Evolutionary conservation across 2,329 filamentous ascomycete species (phyloP), one percentile per base, ranked within the genome.

Genomic region (Epichloe sp.): DNA sequence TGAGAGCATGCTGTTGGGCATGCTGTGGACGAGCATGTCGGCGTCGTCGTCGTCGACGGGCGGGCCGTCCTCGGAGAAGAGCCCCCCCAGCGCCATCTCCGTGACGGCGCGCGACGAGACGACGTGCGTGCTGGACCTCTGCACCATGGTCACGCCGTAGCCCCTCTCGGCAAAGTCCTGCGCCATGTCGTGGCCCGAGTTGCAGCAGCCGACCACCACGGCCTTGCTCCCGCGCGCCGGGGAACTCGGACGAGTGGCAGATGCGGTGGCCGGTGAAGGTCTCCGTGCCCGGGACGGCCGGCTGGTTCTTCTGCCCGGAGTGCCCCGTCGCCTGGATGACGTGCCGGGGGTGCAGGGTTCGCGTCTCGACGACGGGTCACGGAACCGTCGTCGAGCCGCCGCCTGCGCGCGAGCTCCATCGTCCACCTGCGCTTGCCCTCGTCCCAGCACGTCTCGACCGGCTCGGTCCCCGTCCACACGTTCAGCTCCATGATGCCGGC

Each of bases 321-420:
- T 84, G 82, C 0, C 83, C 83, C 0, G 83, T 87, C 1, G 80
- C 79, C 58, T 84, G 80, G 44, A 87, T 73, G 34, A 87, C 63
- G 54, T 86, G 82, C 5, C 71, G 74, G 0, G 83, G 82, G 38
- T 77, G 73, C 40, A 86, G 64, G 0, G 72, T 79, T 17, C 79
- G 73, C 1, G 67, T 74, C 55, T 79, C 72, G 0, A 21, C 19
- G 19, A 21, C 19, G 19, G n/a, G n/a, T n/a, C n/a, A 19, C 19
- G 19, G 19, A 21, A 62, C 74, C 66, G 71, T 78, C 58, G 10
- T 3, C 19, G 19, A 75, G 63, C 23, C n/a, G n/a, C n/a, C n/a
- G n/a, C n/a, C 71, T 71, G 34, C 78, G 76, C 56, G 71, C 63
- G 0, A 85, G 56, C 1, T 67, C 69, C 2, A 83, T 68, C 0